Base-by-base conservation (phyloP, 352 stramenopile genomes). In the Pythium vanterpoolii region DNA sequence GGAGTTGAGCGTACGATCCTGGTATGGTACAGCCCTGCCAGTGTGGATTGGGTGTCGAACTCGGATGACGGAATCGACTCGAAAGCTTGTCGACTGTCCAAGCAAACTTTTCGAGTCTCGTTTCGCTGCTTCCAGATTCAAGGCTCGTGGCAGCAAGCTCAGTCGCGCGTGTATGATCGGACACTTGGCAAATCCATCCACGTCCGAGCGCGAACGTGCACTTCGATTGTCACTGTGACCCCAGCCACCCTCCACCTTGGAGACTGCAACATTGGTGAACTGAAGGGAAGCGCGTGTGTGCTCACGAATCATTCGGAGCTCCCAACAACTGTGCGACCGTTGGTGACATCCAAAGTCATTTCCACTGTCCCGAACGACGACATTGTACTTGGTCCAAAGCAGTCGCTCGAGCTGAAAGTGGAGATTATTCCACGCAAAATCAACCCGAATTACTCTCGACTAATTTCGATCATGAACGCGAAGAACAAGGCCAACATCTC, bases 361-460 rank as follows among this genome's bases (percentile, higher is more conserved):
- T 95, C 86, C 7, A 95, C 84, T 5, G 83, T 93, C 8, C 85
- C 87, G 18, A 95, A 95, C 55, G 87, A 96, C 63, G 85, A 93
- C 21, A 92, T 95, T 65, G 81, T 80, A 28, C 70, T 96, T 1
- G 83, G 83, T 3, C 87, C 87, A 21, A 96, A 96, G 57, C 87
- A 96, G 54, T 93, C 83, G 19, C 79, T 83, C 0, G 87, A 96
- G 61, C 62, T 96, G 13, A 95, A 95, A 64, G 87, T 96, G 24
- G 87, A 96, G 56, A 93, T 96, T 58, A 94, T 96, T 48, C 87
- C 86, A 18, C 80, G 87, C 38, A 96, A 94, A 56, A 93, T 86
- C 26, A 96, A 96, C 56, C 79, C 83, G 8, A 96, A 95, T 66
- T 96, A 96, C 61, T 90, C 86, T 11, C 74, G 87, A 38, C 61